These are phyloP conservation scores for Brassica cretica DNA, from an alignment of 345 rosid genomes.

Conservation along the genomic window DNA sequence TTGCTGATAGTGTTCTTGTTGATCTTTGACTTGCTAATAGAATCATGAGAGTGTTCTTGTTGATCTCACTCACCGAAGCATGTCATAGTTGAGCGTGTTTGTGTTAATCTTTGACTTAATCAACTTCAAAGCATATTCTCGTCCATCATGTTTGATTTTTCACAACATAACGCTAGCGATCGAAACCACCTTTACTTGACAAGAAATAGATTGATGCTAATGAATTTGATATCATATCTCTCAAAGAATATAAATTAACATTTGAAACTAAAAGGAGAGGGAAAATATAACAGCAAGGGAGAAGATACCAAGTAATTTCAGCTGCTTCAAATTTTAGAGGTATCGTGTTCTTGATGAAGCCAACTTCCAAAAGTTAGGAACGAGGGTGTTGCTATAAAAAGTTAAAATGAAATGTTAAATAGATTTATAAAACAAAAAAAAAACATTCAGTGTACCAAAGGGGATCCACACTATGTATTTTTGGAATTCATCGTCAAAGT, in stretches of 20 bases:
- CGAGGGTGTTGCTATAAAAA: background rate
- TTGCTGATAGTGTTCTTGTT: too few relatives aligned
- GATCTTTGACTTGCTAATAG: background rate
- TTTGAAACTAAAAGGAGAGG: background rate
- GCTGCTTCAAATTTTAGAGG: background rate
- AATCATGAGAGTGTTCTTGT: background rate
- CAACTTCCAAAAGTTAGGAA: background rate
- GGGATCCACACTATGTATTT: too few relatives aligned
- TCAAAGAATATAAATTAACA: background rate
- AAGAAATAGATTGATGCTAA: background rate
- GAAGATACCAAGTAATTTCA: background rate
- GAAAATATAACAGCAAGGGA: background rate
- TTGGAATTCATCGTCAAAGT: background rate
- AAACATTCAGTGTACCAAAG: too few relatives aligned
- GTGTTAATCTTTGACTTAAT: background rate
- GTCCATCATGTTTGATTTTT: background rate
- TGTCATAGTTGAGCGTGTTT: background rate
- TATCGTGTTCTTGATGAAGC: background rate
- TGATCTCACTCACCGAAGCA: background rate
- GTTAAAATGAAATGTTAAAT: too few relatives aligned
- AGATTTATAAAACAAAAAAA: too few relatives aligned
- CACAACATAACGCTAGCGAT: background rate
- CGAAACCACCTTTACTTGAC: background rate
- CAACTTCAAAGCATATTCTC: background rate
- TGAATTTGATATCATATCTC: background rate